A percentile compares a stretch with the other conserved stretches of the same genome.
These are phyloP conservation scores for Cryptococcus hybrid DNA, from an alignment of 1,284 basidiomycete genomes.

Conservation along the genomic window DNA sequence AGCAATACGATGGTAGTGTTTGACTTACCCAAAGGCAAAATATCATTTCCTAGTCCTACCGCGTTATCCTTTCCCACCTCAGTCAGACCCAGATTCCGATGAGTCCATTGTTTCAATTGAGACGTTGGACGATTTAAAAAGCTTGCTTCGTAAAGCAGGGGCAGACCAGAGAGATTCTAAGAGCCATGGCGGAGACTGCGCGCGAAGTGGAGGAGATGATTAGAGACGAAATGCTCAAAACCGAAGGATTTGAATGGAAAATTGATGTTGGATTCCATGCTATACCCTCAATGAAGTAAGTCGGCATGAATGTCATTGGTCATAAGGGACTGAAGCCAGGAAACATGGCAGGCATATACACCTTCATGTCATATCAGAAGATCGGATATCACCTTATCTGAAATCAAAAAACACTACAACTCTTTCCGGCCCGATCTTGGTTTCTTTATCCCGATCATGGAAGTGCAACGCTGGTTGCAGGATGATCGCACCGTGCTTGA, in stretches of 20 bases:
- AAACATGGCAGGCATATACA: slow-evolving; percentile 67
- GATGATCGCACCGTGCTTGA: slow-evolving; percentile 35
- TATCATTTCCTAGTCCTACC: slow-evolving; percentile 82
- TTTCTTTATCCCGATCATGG: slow-evolving; percentile 77
- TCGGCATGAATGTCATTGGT: slow-evolving; percentile 1
- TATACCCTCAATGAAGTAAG: slow-evolving; percentile 59
- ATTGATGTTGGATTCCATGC: slow-evolving; percentile 85
- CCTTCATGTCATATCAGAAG: slow-evolving; percentile 80
- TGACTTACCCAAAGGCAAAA: slow-evolving; percentile 62
- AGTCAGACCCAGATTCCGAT: slow-evolving; percentile 13
- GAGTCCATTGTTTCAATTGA: slow-evolving; percentile 22
- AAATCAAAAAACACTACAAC: slow-evolving; percentile 95
- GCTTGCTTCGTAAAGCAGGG: slow-evolving; percentile 55
- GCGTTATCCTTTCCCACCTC: slow-evolving; percentile 51
- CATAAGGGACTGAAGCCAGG: not conserved
- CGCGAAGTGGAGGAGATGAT: slow-evolving; percentile 61
- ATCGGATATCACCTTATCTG: slow-evolving; percentile 69
- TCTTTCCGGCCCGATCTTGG: slow-evolving; percentile 85
- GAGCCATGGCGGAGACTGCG: slow-evolving; percentile 60
- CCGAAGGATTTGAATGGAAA: slow-evolving; percentile 75
- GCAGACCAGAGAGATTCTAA: slow-evolving; percentile 55
- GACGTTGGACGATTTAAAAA: slow-evolving; percentile 60
- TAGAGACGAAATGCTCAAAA: slow-evolving; percentile 73
- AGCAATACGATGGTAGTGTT: slow-evolving; percentile 68
- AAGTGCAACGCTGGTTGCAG: slow-evolving; percentile 74